Evolutionary conservation across 352 stramenopile genomes (phyloP).

Genomic region (Phytophthora vignae): DNA sequence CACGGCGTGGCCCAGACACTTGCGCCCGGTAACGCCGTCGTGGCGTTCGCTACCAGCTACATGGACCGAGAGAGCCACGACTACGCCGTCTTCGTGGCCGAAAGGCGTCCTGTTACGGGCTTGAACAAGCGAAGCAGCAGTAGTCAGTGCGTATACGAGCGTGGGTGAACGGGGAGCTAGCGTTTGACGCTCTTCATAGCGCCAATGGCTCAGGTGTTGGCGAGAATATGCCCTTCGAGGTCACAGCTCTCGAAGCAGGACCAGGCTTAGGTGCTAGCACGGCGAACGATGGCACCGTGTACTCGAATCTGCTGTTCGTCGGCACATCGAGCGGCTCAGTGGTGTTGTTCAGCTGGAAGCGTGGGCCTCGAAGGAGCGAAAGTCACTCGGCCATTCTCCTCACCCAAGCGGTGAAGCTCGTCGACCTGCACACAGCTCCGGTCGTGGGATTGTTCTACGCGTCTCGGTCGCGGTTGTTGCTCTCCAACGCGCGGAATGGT

Average conservation of each 20-base stretch:
- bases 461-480: conserved; percentile 31
- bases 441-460: conserved; percentile 56
- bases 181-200: conserved; percentile 44
- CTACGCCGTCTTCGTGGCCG: conserved; percentile 62
- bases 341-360: conserved; percentile 59
- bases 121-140: conserved; percentile 5
- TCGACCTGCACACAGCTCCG: conserved; percentile 62
- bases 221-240: conserved; percentile 38
- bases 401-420: conserved; percentile 33
- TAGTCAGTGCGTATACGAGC: conserved; percentile 43
- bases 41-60: conserved; percentile 37
- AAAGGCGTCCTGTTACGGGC: conserved; percentile 28
- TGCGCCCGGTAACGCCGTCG: conserved; percentile 28
- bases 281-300: conserved; percentile 9
- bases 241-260: conserved; percentile 56
- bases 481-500: conserved; percentile 53
- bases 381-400: conserved; percentile 37
- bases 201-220: conserved; percentile 12
- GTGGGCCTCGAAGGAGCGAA: conserved; percentile 30
- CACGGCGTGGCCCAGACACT: conserved; percentile 39
- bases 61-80: conserved; percentile 56
- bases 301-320: conserved; percentile 51
- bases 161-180: conserved; percentile 65
- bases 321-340: conserved; percentile 55
- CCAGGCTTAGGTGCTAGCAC: conserved; percentile 18